Percentiles rank a stretch among this genome's conserved stretches.
Conservation (phyloP, 208 protist species). For the Trypanosoma vivax region DNA sequence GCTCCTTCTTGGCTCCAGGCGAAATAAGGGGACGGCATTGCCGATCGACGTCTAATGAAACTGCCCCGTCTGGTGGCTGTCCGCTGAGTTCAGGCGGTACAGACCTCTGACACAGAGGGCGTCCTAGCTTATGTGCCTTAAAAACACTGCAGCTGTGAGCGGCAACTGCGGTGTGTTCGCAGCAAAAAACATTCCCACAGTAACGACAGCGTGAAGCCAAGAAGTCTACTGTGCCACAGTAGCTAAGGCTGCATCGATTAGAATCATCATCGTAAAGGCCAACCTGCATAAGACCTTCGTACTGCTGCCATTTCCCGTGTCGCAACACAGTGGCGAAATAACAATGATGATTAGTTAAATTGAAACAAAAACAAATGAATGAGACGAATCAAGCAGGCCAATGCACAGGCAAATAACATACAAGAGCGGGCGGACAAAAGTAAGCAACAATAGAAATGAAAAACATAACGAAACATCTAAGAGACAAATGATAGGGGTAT, state of each 20-base stretch:
- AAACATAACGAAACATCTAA: background rate
- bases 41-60: constrained; percentile 72
- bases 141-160: constrained; percentile 51
- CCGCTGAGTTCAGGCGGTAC: constrained; percentile 50
- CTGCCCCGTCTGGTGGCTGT: constrained; percentile 55
- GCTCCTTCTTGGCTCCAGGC: background rate
- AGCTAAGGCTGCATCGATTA: constrained; percentile 52
- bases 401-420: too few species aligned
- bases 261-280: constrained; percentile 69
- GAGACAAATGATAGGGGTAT: background rate
- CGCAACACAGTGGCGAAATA: too few species aligned
- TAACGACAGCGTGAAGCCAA: constrained; percentile 58
- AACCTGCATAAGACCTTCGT: constrained; percentile 56
- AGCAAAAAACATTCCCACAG: constrained; percentile 75
- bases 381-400: too few species aligned
- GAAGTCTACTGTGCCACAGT: constrained; percentile 68
- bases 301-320: background rate
- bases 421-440: background rate
- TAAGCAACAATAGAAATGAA: background rate
- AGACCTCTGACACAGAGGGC: constrained; percentile 42
- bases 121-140: constrained; percentile 31
- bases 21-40: constrained; percentile 30
- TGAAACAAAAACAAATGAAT: too few species aligned
- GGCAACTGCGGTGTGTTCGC: constrained; percentile 48
- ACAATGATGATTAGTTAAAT: too few species aligned